Evolutionary conservation across 768 basidiomycete species (phyloP).

Genomic region (Mycena indigotica): DNA sequence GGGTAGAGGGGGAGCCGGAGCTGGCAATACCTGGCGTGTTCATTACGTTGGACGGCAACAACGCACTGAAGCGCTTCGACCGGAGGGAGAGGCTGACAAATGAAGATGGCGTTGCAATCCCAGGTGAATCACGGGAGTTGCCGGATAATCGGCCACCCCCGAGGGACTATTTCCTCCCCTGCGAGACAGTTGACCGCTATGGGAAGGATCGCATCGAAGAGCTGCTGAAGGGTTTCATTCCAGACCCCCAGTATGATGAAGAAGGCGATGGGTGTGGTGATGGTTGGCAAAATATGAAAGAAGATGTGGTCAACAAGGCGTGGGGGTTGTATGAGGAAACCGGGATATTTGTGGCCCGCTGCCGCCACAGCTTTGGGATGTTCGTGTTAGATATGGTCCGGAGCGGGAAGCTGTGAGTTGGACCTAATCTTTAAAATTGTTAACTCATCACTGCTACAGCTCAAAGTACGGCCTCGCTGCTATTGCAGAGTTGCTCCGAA

Average conservation of each 20-base stretch:
- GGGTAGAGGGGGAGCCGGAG: conserved; percentile 33
- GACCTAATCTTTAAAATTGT: background rate
- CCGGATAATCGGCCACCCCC: conserved; percentile 26
- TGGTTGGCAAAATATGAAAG: conserved; percentile 19
- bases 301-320: conserved; percentile 21
- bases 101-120: conserved; percentile 25
- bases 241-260: conserved; percentile 29
- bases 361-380: conserved; percentile 35
- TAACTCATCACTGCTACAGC: background rate
- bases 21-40: conserved; percentile 27
- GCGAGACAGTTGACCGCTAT: conserved; percentile 1
- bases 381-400: conserved; percentile 35
- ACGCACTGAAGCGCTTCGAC: conserved; percentile 32
- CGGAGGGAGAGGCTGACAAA: conserved; percentile 6
- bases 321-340: conserved; percentile 40
- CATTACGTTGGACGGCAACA: conserved; percentile 34
- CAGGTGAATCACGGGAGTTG: conserved; percentile 27
- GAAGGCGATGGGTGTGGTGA: conserved; percentile 29
- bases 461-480: conserved; percentile 10
- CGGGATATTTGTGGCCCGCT: conserved; percentile 38
- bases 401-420: conserved; percentile 38
- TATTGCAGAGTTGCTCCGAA: background rate
- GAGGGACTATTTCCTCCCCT: conserved; percentile 6
- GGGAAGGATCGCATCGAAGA: conserved; percentile 8
- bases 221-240: background rate